These are phyloP conservation scores for Abelmoschus esculentus DNA, from an alignment of 345 rosid genomes.

Conservation along the genomic window DNA sequence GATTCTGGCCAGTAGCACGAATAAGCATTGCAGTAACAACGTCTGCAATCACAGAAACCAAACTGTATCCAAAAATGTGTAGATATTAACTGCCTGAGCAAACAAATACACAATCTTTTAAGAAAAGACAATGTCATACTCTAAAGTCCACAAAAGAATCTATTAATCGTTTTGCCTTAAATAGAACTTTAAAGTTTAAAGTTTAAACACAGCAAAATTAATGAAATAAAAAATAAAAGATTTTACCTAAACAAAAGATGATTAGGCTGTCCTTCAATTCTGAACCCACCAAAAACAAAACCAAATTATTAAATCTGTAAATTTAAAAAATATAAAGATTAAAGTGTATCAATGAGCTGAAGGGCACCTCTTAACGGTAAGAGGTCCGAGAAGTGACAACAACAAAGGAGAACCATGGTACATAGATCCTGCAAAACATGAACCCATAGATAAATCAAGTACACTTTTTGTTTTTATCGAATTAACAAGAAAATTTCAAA, in stretches of 20 bases:
- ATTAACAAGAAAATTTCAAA: background rate
- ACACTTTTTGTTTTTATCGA: background rate
- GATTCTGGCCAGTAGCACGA: conserved; percentile 56
- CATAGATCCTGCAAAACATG: conserved; percentile 66
- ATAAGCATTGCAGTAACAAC: conserved; percentile 68
- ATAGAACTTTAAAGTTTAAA: background rate
- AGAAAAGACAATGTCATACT: background rate
- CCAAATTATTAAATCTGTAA: background rate
- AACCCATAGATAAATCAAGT: background rate
- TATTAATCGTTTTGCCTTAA: background rate
- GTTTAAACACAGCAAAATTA: background rate
- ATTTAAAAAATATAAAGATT: background rate
- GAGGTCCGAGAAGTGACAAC: conserved; percentile 74
- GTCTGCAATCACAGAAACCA: conserved; percentile 79
- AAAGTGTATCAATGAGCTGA: background rate
- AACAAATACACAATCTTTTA: background rate
- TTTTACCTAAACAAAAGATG: conserved; percentile 66
- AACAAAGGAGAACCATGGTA: conserved; percentile 91
- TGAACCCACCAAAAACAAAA: conserved; percentile 26
- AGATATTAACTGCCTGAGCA: conserved; percentile 19
- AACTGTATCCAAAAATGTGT: conserved; percentile 62
- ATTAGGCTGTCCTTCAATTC: conserved; percentile 70
- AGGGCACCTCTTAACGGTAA: conserved; percentile 56
- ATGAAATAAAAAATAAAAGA: background rate
- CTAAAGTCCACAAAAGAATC: background rate